Evolutionary conservation across 495 filamentous ascomycete species (phyloP).

Genomic region (Aspergillus conjunctus): DNA sequence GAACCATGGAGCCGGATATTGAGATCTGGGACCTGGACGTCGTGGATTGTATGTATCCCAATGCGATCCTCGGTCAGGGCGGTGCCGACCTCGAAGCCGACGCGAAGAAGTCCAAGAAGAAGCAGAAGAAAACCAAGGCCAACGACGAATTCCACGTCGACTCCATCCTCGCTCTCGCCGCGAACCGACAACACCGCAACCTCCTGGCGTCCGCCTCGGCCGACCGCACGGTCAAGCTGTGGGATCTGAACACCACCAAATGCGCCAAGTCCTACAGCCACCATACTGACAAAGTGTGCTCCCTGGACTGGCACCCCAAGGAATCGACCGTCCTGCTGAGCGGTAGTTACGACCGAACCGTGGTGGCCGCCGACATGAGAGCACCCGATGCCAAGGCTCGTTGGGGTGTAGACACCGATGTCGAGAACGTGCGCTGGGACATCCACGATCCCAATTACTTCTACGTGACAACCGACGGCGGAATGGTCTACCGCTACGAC

Average conservation of each 20-base stretch:
- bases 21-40: slow-evolving; percentile 97
- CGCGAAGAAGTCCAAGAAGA: slow-evolving; percentile 75
- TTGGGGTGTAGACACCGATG: slow-evolving; percentile 93
- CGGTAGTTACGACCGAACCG: slow-evolving; percentile 91
- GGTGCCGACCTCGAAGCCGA: slow-evolving; percentile 53
- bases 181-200: slow-evolving; percentile 89
- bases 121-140: slow-evolving; percentile 75
- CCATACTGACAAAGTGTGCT: slow-evolving; percentile 96
- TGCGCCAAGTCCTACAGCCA: slow-evolving; percentile 91
- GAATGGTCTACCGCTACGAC: slow-evolving; percentile 87
- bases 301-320: slow-evolving; percentile 84
- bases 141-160: slow-evolving; percentile 95
- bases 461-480: slow-evolving; percentile 91
- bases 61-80: slow-evolving; percentile 91
- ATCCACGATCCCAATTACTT: slow-evolving; percentile 90
- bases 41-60: slow-evolving; percentile 95
- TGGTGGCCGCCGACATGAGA: slow-evolving; percentile 91
- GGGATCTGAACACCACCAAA: slow-evolving; percentile 88
- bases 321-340: slow-evolving; percentile 87
- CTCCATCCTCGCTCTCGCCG: slow-evolving; percentile 84
- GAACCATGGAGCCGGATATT: slow-evolving; percentile 97
- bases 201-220: slow-evolving; percentile 95
- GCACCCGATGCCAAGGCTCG: slow-evolving; percentile 78
- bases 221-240: slow-evolving; percentile 95
- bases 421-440: slow-evolving; percentile 91